A percentile compares a stretch with the other conserved stretches of the same genome.
Conservation (phyloP, 306 rosid species). For the Rosa rugosa region DNA sequence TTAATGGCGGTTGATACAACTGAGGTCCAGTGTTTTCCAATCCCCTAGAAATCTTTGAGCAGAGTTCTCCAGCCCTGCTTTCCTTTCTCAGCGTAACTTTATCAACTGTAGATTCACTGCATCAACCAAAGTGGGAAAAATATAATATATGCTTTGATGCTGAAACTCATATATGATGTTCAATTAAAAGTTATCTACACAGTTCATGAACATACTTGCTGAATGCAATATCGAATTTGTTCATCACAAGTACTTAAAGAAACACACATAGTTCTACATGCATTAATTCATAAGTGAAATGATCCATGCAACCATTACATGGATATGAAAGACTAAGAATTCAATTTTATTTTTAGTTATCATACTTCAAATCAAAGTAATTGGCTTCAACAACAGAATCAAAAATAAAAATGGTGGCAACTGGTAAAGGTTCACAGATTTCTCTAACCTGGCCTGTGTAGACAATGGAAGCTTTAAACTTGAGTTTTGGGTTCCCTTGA, state of each 20-base stretch:
- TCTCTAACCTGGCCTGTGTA: slow-evolving; percentile 45
- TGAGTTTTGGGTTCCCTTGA: slow-evolving; percentile 37
- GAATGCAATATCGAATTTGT: not conserved
- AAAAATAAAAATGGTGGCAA: not conserved
- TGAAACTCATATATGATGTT: not conserved
- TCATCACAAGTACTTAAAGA: not conserved
- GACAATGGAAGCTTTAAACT: slow-evolving; percentile 35
- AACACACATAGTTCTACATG: not conserved
- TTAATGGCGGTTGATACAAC: slow-evolving; percentile 34
- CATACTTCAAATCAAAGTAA: not conserved
- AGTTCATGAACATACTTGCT: not conserved
- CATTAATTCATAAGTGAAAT: not conserved
- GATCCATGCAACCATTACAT: not conserved
- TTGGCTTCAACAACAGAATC: not conserved
- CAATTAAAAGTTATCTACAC: not conserved
- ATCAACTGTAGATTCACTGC: slow-evolving; percentile 43
- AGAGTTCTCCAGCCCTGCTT: slow-evolving; percentile 31
- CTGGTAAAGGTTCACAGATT: slow-evolving; percentile 18
- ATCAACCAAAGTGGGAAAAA: slow-evolving; percentile 17
- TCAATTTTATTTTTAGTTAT: not conserved
- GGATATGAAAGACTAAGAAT: not conserved
- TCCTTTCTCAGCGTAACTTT: slow-evolving; percentile 33
- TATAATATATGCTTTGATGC: not conserved
- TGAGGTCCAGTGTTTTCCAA: slow-evolving; percentile 32
- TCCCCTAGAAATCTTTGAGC: slow-evolving; percentile 31